Conservation (phyloP, 306 rosid genomes). For the Citrullus mucosospermus region DNA sequence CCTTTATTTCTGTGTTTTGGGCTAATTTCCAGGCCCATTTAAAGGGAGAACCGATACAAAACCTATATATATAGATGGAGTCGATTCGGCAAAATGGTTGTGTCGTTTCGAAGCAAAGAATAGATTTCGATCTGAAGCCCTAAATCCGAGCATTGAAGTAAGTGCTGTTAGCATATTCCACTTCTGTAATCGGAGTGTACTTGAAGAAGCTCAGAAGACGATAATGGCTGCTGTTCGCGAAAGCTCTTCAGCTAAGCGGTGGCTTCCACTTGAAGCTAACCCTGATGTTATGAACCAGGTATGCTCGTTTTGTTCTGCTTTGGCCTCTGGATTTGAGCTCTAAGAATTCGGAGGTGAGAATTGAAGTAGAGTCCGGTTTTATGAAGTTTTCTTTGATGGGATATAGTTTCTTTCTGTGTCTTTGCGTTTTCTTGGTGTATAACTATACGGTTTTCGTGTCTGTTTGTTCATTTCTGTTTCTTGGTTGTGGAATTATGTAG, state of each 20-base stretch:
- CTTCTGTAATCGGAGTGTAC: neutral
- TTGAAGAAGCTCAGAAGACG: neutral
- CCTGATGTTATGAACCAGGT: constrained; percentile 98
- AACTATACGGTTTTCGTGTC: neutral
- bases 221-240: constrained; percentile 46
- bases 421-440: neutral
- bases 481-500: neutral
- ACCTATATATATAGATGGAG: constrained; percentile 10
- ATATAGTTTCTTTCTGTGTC: neutral
- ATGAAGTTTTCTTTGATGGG: neutral
- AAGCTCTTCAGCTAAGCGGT: constrained; percentile 45
- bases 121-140: constrained; percentile 5
- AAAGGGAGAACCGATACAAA: constrained; percentile 4
- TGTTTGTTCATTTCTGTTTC: neutral
- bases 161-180: neutral
- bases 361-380: neutral
- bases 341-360: neutral
- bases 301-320: neutral
- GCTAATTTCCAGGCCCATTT: neutral
- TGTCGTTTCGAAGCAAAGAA: neutral
- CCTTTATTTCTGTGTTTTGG: neutral
- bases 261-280: constrained; percentile 99
- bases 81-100: neutral
- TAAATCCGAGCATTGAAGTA: neutral
- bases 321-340: neutral